Evolutionary conservation across 257 asterid species (phyloP).

Genomic region (Ajuga chamaepitys): DNA sequence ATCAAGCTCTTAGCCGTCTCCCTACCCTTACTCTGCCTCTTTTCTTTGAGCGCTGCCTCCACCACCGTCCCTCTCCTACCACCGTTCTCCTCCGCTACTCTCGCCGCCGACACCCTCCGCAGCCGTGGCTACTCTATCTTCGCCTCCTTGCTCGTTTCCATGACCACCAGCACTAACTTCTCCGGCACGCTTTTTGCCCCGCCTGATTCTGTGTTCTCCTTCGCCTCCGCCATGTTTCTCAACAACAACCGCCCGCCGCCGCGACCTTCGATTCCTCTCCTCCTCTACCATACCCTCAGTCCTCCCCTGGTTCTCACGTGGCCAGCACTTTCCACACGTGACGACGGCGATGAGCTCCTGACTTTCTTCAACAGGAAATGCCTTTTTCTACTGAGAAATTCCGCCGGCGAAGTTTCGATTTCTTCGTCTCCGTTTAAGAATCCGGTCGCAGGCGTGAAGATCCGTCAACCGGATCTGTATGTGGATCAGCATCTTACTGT

Average conservation of each 20-base stretch:
- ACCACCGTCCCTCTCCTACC: constrained; percentile 8
- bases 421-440: constrained; percentile 46
- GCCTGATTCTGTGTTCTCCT: constrained; percentile 59
- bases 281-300: constrained; percentile 55
- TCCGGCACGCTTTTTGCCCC: constrained; percentile 62
- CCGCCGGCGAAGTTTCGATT: constrained; percentile 27
- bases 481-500: constrained; percentile 45
- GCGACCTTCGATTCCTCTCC: constrained; percentile 50
- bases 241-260: constrained; percentile 39
- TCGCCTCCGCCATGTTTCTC: constrained; percentile 36
- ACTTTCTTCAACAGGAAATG: constrained; percentile 46
- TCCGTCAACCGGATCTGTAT: constrained; percentile 64
- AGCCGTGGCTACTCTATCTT: constrained; percentile 56
- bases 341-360: constrained; percentile 35
- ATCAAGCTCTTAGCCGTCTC: constrained; percentile 23
- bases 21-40: constrained; percentile 38
- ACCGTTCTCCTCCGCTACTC: constrained; percentile 34
- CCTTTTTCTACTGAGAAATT: constrained; percentile 35
- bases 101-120: constrained; percentile 52
- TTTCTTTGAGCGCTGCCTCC: constrained; percentile 32
- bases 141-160: constrained; percentile 39
- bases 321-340: constrained; percentile 28
- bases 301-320: constrained; percentile 45
- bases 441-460: constrained; percentile 28
- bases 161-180: constrained; percentile 38